Evolutionary conservation across 768 basidiomycete genomes (phyloP).

Genomic region (Neoboletus brunneissimus): DNA sequence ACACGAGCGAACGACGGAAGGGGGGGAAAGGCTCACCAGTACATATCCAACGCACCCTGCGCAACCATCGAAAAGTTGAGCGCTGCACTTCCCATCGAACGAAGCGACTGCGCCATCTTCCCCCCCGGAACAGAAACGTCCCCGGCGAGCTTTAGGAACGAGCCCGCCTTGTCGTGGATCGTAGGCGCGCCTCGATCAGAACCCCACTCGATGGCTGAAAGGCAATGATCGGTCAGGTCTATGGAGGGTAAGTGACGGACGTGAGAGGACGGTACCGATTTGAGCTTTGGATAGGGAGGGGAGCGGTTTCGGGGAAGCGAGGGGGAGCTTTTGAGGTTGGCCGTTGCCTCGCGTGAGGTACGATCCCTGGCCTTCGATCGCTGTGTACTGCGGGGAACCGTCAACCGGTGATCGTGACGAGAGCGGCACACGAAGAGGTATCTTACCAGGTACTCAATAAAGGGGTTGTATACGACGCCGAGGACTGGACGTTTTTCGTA

Average conservation of each 20-base stretch:
- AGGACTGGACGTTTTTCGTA: slow-evolving; percentile 78
- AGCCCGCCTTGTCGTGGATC: slow-evolving; percentile 57
- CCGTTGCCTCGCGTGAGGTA: slow-evolving; percentile 55
- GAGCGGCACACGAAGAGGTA: background rate
- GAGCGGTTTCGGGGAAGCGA: slow-evolving; percentile 60
- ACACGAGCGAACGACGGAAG: background rate
- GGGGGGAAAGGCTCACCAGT: slow-evolving; percentile 53
- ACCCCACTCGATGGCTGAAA: slow-evolving; percentile 81
- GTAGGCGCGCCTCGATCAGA: slow-evolving; percentile 60
- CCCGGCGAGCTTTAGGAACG: slow-evolving; percentile 75
- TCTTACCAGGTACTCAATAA: slow-evolving; percentile 74
- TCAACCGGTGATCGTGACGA: background rate
- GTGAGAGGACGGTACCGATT: slow-evolving; percentile 43
- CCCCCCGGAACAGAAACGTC: slow-evolving; percentile 66
- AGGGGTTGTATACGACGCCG: slow-evolving; percentile 93
- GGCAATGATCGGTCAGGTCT: slow-evolving; percentile 5
- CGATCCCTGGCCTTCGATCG: slow-evolving; percentile 75
- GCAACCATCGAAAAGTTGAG: slow-evolving; percentile 84
- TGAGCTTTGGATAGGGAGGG: slow-evolving; percentile 68
- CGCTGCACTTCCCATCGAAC: slow-evolving; percentile 82
- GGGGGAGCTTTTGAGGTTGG: slow-evolving; percentile 58
- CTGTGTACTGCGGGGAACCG: slow-evolving; percentile 59
- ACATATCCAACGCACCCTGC: slow-evolving; percentile 83
- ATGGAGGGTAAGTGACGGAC: background rate
- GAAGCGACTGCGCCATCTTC: slow-evolving; percentile 80